Evolutionary conservation across 1,284 basidiomycete species (phyloP), one percentile per base, ranked within the genome.

Genomic region (Rhodotorula sp.): DNA sequence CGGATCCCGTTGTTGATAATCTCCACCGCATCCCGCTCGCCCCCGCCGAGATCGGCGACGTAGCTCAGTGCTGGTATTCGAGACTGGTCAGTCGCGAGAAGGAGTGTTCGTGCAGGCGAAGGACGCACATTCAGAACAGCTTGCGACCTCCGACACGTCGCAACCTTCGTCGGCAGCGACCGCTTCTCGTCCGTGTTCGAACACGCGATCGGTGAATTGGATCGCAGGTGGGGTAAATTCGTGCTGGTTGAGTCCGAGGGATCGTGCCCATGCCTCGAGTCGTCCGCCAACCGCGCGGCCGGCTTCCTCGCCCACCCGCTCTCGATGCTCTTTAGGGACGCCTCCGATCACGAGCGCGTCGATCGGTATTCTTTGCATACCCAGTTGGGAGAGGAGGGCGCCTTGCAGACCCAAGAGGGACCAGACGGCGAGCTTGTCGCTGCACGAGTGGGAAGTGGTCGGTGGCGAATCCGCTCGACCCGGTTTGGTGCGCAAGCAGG

Each of bases 371-470:
- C 90, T 89, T 2, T 80, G 73, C 4, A 78, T 28, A 23, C 92
- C 80, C 34, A 90, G 79, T 2, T 78, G 79, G 0, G 87, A 85
- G 2, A 86, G 85, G 58, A 95, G 81, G 0, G 89, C 89, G 5
- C 93, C 93, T 79, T 94, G 92, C n/a, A 94, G 83, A 0, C 93
- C 93, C 2, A 92, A 81, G 0, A 89, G 86, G 71, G 84, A 86
- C 91, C 92, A 97, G 2, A 85, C 81, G 0, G 91, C 91, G 57
- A 97, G 89, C 81, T 97, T 97, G 81, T 97, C 93, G 75, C 90
- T 92, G 81, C 93, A 95, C 0, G 90, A 90, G 87, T 95, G 90
- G 74, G 86, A 92, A 2, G 86, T 81, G 2, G 93, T 91, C 0
- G 88, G 87, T 0, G 88, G 88, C 0, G 91, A 89, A 79, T 95